Conservation (phyloP, 2,329 filamentous ascomycete genomes). For the Diaporthe amygdali region DNA sequence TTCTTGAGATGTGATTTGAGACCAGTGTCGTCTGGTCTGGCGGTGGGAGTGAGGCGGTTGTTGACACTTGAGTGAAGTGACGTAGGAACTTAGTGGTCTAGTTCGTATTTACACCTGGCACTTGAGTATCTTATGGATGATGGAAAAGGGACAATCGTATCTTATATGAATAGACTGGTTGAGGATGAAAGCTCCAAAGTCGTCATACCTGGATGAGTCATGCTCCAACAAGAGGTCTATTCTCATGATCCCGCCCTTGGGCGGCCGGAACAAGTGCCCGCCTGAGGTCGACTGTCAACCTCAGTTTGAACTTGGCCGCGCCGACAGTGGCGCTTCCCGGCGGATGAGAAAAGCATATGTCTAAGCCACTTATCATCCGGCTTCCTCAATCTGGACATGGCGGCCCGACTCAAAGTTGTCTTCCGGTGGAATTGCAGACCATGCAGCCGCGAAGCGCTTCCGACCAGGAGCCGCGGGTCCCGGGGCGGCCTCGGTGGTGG, state of each 20-base stretch:
- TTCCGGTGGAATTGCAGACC: background rate
- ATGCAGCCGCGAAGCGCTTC: background rate
- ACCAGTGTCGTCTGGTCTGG: no score
- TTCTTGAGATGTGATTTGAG: background rate
- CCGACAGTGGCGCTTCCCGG: background rate
- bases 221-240: background rate
- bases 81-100: background rate
- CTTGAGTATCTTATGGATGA: background rate
- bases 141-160: background rate
- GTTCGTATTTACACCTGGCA: no score
- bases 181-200: background rate
- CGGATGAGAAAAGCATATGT: background rate
- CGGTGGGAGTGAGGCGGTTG: background rate
- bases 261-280: background rate
- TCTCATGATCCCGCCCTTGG: background rate
- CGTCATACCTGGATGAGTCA: background rate
- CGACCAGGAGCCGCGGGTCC: background rate
- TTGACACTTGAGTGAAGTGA: background rate
- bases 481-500: background rate
- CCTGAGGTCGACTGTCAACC: slow-evolving; percentile 4
- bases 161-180: background rate
- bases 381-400: background rate
- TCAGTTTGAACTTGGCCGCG: background rate
- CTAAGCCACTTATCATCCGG: background rate
- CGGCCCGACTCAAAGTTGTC: background rate